Conservation (phyloP, 345 rosid species). For the Mallotus nudiflorus region DNA sequence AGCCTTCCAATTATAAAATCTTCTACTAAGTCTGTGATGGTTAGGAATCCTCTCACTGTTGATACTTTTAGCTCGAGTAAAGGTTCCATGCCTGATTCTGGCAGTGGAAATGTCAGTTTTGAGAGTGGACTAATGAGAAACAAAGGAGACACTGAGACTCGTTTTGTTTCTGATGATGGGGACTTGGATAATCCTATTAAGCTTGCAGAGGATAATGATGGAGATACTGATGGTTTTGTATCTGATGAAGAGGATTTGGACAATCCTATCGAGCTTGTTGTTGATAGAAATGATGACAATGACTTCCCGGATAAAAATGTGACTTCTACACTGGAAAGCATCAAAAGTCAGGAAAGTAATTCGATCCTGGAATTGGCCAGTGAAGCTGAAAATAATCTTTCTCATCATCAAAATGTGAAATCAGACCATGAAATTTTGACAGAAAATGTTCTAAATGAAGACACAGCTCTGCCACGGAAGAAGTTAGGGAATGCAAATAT, state of each 20-base stretch:
- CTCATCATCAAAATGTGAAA: conserved; percentile 28
- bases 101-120: conserved; percentile 20
- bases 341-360: conserved; percentile 30
- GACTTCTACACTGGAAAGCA: conserved; percentile 7
- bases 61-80: conserved; percentile 40
- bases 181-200: conserved; percentile 18
- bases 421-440: conserved; percentile 19
- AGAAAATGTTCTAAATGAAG: conserved; percentile 14
- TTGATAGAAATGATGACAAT: conserved; percentile 23
- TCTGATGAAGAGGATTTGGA: conserved; percentile 19
- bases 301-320: conserved; percentile 11
- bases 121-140: conserved; percentile 6
- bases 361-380: conserved; percentile 29
- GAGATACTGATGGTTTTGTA: conserved; percentile 19
- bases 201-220: conserved; percentile 3
- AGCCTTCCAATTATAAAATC: conserved; percentile 23
- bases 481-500: conserved; percentile 11
- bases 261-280: conserved; percentile 23
- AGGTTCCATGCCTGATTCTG: conserved; percentile 23
- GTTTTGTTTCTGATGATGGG: conserved; percentile 24
- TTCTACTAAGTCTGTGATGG: conserved; percentile 41
- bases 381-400: conserved; percentile 22
- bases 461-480: conserved; percentile 18
- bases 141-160: conserved; percentile 19
- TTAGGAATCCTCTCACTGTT: conserved; percentile 59